These are phyloP conservation scores for Crithidia expoeki DNA, from an alignment of 208 protist genomes.

Conservation along the genomic window DNA sequence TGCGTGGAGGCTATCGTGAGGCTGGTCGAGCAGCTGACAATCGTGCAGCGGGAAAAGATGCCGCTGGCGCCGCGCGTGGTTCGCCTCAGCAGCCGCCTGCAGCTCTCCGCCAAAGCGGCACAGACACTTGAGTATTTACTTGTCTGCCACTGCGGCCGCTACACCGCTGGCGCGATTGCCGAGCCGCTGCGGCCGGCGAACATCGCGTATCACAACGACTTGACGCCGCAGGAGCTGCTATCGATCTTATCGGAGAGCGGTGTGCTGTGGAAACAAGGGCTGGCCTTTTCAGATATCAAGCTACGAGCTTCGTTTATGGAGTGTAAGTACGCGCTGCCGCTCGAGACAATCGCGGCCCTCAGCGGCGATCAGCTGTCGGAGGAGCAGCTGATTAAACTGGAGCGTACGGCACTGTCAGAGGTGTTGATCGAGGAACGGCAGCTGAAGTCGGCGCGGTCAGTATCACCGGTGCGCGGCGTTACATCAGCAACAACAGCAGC, in stretches of 20 bases:
- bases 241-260: constrained; percentile 78
- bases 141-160: constrained; percentile 74
- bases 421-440: constrained; percentile 58
- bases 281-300: constrained; percentile 65
- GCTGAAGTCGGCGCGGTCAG: neutral
- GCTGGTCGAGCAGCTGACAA: constrained; percentile 36
- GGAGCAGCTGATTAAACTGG: constrained; percentile 91
- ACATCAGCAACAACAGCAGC: neutral
- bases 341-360: constrained; percentile 81
- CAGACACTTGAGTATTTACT: constrained; percentile 72
- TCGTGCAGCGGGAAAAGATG: constrained; percentile 51
- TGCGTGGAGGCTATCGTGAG: constrained; percentile 36
- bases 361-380: constrained; percentile 74
- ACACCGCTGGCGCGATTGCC: constrained; percentile 24
- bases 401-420: constrained; percentile 84
- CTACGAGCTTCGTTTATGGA: constrained; percentile 65
- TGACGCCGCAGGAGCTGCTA: constrained; percentile 76
- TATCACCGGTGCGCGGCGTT: neutral
- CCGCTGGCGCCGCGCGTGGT: constrained; percentile 60
- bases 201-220: constrained; percentile 57
- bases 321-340: constrained; percentile 68
- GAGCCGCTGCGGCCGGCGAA: constrained; percentile 43
- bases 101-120: constrained; percentile 53
- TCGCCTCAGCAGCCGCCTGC: constrained; percentile 63
- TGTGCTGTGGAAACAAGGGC: constrained; percentile 83